These are phyloP conservation scores for Phaeotremella fagi DNA, from an alignment of 768 basidiomycete genomes.

Conservation along the genomic window DNA sequence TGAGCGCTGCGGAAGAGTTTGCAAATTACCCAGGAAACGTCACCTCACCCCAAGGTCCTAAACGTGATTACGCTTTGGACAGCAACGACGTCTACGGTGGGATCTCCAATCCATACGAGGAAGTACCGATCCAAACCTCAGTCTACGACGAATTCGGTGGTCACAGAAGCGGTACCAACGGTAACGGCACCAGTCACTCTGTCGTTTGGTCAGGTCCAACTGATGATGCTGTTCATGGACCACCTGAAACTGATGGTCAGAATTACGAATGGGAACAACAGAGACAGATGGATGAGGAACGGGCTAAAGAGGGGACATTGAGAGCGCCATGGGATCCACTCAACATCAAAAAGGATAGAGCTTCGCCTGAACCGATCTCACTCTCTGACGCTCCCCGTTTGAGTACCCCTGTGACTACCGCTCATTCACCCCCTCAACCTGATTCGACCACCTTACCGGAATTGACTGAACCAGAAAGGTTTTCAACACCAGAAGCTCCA, in stretches of 20 bases:
- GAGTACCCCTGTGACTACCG: background rate
- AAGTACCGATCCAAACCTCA: conserved; percentile 8
- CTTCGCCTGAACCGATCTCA: conserved; percentile 7
- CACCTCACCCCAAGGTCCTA: conserved; percentile 23
- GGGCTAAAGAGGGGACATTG: conserved; percentile 14
- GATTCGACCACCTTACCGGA: background rate
- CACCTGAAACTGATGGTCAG: conserved; percentile 1
- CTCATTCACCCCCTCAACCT: background rate
- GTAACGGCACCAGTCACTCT: conserved; percentile 1
- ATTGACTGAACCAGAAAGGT: conserved; percentile 3
- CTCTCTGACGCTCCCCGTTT: conserved; percentile 1
- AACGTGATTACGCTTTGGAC: conserved; percentile 24
- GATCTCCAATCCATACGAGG: conserved; percentile 31
- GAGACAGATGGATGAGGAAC: conserved; percentile 12
- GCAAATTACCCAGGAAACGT: conserved; percentile 33
- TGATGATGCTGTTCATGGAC: conserved; percentile 20
- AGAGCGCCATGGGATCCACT: conserved; percentile 35
- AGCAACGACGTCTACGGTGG: conserved; percentile 1
- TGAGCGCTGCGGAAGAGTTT: conserved; percentile 37
- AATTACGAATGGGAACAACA: conserved; percentile 43
- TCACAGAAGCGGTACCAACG: conserved; percentile 5
- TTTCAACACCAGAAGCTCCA: conserved; percentile 9
- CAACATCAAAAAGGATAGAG: conserved; percentile 22
- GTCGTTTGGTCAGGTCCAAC: conserved; percentile 27
- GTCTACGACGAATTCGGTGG: conserved; percentile 33